Evolutionary conservation across 164 flowering plant species (phyloP).

Genomic region (Chimonanthus salicifolius): DNA sequence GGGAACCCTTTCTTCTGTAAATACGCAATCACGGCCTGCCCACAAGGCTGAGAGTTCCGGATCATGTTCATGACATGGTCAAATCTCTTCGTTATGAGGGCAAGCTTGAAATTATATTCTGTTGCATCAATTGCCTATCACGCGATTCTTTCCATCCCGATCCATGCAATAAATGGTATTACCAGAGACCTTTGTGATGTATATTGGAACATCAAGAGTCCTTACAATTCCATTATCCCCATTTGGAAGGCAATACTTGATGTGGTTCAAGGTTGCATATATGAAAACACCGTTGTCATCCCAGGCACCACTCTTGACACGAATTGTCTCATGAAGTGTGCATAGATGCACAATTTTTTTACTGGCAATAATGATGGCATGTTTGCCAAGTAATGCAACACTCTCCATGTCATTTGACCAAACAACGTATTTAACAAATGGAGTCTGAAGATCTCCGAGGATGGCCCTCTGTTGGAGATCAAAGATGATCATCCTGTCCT

Average conservation of each 20-base stretch:
- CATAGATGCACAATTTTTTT: constrained; percentile 81
- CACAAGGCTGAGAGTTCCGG: constrained; percentile 73
- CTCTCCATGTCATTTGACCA: constrained; percentile 94
- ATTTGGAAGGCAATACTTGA: constrained; percentile 88
- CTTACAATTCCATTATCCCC: constrained; percentile 75
- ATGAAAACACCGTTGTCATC: constrained; percentile 88
- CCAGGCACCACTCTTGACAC: constrained; percentile 93
- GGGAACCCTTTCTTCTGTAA: constrained; percentile 93
- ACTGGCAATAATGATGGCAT: constrained; percentile 74
- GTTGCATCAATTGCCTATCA: constrained; percentile 73
- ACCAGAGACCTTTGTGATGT: constrained; percentile 71
- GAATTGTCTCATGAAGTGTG: constrained; percentile 90
- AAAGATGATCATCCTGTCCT: constrained; percentile 77
- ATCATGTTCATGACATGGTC: constrained; percentile 83
- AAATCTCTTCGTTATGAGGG: constrained; percentile 55
- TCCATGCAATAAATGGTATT: constrained; percentile 65
- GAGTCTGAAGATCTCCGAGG: constrained; percentile 83
- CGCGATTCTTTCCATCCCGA: constrained; percentile 60
- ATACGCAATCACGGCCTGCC: constrained; percentile 93
- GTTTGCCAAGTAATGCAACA: constrained; percentile 91
- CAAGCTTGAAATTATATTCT: constrained; percentile 68
- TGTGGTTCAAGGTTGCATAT: constrained; percentile 79
- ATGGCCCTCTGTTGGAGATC: constrained; percentile 82
- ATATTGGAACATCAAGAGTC: constrained; percentile 70
- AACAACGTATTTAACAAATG: constrained; percentile 71